Evolutionary conservation across 371 early-diverging fungal species (phyloP), one percentile per base, ranked within the genome.

Genomic region (Lichtheimia corymbifera): DNA sequence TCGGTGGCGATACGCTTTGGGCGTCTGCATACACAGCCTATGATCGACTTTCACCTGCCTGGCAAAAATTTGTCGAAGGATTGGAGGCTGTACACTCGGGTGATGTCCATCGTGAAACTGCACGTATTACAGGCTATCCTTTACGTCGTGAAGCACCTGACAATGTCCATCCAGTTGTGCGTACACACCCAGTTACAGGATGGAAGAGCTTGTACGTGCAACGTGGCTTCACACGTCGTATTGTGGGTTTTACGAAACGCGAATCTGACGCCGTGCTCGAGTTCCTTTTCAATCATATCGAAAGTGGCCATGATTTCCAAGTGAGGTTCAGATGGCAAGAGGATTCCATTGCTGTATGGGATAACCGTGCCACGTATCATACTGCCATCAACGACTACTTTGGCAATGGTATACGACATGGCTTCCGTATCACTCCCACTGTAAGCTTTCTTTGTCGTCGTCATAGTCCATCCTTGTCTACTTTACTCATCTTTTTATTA

Each of bases 101-200:
- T 17, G 72, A 76, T 15, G 76, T 75, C 22, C 80, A 80, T 60
- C 64, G 60, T 12, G 55, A 64, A 22, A 61, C 69, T 35, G 80
- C 80, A 12, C 68, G 59, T 17, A 68, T 40, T 55, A 62, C 64
- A 5, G 85, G 84, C 15, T 69, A 66, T 35, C 66, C 74, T 54
- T 60, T 79, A 18, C 82, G 83, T 54, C 76, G 83, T 52, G 70
- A 79, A 44, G 50, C 51, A 14, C 58, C 30, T 45, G 85, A 75
- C 49, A 65, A 73, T 27, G 61, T 60, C 9, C 90, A 89, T 53
- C 90, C 90, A 2, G 71, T 88, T 0, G 64, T 89, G 20, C 84
- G 89, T 56, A 52, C 87, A 12, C 84, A 89, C 66, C 88, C 88
- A 20, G 82, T 89, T 18, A 88, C 90, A 14, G 82, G 84, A 24